Conservation (phyloP, 805 yeast genomes). For the Isabelozyma gotoi region DNA sequence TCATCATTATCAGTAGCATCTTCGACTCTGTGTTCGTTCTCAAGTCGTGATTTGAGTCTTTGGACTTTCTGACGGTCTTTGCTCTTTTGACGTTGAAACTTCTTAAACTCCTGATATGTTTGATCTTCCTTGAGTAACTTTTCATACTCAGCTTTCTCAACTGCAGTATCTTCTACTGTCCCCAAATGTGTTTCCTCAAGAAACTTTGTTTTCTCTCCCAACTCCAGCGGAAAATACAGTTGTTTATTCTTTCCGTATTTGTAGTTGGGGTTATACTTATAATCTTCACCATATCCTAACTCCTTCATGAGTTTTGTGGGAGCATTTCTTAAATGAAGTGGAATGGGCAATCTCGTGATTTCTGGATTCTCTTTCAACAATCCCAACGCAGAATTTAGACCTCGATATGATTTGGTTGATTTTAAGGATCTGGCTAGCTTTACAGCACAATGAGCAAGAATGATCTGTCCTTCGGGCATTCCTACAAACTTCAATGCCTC, state of each 20-base stretch:
- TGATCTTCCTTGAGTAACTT: conserved; percentile 12
- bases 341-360: conserved; percentile 63
- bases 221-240: conserved; percentile 67
- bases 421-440: conserved; percentile 83
- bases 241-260: conserved; percentile 73
- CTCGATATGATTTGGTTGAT: conserved; percentile 82
- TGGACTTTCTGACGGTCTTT: background rate
- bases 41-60: background rate
- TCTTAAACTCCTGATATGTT: conserved; percentile 17
- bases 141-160: conserved; percentile 10
- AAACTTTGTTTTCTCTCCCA: conserved; percentile 42
- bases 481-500: conserved; percentile 90
- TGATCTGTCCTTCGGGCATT: conserved; percentile 89
- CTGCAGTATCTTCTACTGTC: conserved; percentile 14
- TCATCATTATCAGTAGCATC: background rate
- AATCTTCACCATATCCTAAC: conserved; percentile 78
- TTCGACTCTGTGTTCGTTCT: conserved; percentile 5
- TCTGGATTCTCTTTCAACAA: conserved; percentile 58
- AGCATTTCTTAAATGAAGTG: conserved; percentile 87
- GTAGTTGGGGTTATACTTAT: conserved; percentile 86
- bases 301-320: conserved; percentile 91
- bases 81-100: conserved; percentile 5
- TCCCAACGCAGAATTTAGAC: conserved; percentile 66
- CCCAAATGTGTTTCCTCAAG: conserved; percentile 62
- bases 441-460: conserved; percentile 91